A percentile compares a stretch with the other conserved stretches of the same genome.
Evolutionary conservation across 2,329 filamentous ascomycete genomes (phyloP).

Genomic region (Metarhizium album): DNA sequence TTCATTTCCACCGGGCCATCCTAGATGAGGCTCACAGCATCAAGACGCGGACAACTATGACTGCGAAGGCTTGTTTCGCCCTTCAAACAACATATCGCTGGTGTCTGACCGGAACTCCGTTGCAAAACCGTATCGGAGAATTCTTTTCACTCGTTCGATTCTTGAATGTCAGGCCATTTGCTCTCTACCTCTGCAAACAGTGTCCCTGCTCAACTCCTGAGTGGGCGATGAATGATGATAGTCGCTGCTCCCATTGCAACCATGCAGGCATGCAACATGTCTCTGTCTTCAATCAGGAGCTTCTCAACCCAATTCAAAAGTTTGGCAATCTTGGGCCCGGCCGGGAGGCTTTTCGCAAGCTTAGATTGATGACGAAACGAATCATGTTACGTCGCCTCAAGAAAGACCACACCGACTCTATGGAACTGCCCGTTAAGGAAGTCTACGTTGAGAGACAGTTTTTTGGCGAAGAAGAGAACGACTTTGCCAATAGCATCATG

Average conservation of each 20-base stretch:
- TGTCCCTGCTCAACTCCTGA: conserved; percentile 74
- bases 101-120: conserved; percentile 89
- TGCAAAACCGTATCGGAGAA: conserved; percentile 95
- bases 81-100: conserved; percentile 82
- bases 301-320: conserved; percentile 70
- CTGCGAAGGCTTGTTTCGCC: conserved; percentile 90
- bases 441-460: conserved; percentile 89
- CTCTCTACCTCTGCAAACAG: conserved; percentile 85
- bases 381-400: conserved; percentile 96
- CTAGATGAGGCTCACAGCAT: conserved; percentile 95
- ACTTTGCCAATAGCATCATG: conserved; percentile 95
- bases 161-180: conserved; percentile 77
- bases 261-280: conserved; percentile 33
- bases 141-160: conserved; percentile 94
- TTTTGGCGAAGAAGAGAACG: conserved; percentile 91
- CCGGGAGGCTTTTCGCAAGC: conserved; percentile 62
- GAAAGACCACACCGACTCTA: conserved; percentile 82
- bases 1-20: conserved; percentile 82
- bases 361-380: conserved; percentile 78
- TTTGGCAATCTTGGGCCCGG: conserved; percentile 53
- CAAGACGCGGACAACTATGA: conserved; percentile 80
- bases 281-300: conserved; percentile 80
- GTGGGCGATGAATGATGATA: conserved; percentile 67
- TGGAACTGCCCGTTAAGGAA: conserved; percentile 95
- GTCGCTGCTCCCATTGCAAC: conserved; percentile 56